Evolutionary conservation across 2,329 filamentous ascomycete species (phyloP), one percentile per base, ranked within the genome.

Genomic region (Pseudocercospora vitis): DNA sequence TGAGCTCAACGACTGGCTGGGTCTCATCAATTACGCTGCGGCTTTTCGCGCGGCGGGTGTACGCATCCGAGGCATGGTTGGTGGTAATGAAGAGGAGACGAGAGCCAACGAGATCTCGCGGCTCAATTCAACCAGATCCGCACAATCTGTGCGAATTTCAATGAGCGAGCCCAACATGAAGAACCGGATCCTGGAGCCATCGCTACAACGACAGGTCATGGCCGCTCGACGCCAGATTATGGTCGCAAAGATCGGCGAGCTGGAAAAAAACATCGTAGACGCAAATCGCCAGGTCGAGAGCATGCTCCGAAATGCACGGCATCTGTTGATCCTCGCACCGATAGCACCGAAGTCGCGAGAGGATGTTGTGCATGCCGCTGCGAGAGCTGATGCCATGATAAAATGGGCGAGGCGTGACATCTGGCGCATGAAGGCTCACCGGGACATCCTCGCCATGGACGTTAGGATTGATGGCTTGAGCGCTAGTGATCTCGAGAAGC

Each of bases 1-100:
- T 1, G 94, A 99, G 65, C 85, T 95, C 80, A 95, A 96, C 65
- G 94, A 99, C 68, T 99, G 94, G 94, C 77, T 99, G 23, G 89
- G 88, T 6, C 94, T 96, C 66, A 81, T 99, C 56, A 99, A 99
- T 70, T 97, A 97, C 68, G 92, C 92, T 28, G 91, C 94, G 7
- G 89, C 94, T 0, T 97, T 97, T 71, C 83, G 90, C 62, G 95
- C 91, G 0, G 89, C 91, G 4, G 91, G 92, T 9, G 90, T 97
- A 4, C 83, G 90, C 37, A 95, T 96, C 79, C 83, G 92, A 63
- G 91, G 91, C 18, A 86, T 96, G 52, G 81, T 94, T 48, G 91
- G 89, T 9, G 87, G 87, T 4, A 85, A 87, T 62, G 94, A 95
- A 64, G 90, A 95, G 68, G 65, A 68, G 29, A 39, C 58, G n/a